Percentiles rank a stretch among this genome's conserved stretches.
phyloP scores from a whole-genome alignment of 495 filamentous ascomycete species.

The Eremomyces bilateralis region DNA sequence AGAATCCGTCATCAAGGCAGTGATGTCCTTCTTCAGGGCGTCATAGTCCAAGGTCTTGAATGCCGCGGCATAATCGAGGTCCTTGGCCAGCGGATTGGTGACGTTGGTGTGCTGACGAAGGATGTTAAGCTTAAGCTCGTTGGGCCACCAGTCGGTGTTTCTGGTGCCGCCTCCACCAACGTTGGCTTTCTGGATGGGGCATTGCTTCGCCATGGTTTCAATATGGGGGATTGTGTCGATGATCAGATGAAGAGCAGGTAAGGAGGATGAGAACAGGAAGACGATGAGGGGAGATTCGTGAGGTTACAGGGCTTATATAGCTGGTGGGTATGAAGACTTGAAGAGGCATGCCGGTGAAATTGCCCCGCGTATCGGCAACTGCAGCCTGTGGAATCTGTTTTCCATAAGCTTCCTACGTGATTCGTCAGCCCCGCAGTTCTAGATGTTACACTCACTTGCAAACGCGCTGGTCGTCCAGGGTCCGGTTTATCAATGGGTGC shows the following conservation, averaged over 20 bases:
- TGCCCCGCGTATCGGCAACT: too few species aligned
- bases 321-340: too few species aligned
- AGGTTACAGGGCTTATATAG: too few species aligned
- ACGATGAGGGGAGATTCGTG: not conserved
- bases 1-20: conserved; percentile 46
- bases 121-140: conserved; percentile 39
- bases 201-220: conserved; percentile 21
- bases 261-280: not conserved
- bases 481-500: too few species aligned
- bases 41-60: conserved; percentile 52
- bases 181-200: conserved; percentile 28
- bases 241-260: too few species aligned
- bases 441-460: too few species aligned
- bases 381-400: too few species aligned
- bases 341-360: too few species aligned
- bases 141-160: conserved; percentile 51
- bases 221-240: too few species aligned
- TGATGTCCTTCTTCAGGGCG: conserved; percentile 46
- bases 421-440: not conserved
- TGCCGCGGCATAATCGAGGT: conserved; percentile 45
- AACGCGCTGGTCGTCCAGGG: too few species aligned
- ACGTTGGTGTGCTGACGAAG: conserved; percentile 42
- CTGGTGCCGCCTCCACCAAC: conserved; percentile 37
- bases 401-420: not conserved
- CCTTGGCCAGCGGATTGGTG: conserved; percentile 34